phyloP scores from a whole-genome alignment of 2,329 filamentous ascomycete species.

The Xenosphaeropsis pyriputrescens region DNA sequence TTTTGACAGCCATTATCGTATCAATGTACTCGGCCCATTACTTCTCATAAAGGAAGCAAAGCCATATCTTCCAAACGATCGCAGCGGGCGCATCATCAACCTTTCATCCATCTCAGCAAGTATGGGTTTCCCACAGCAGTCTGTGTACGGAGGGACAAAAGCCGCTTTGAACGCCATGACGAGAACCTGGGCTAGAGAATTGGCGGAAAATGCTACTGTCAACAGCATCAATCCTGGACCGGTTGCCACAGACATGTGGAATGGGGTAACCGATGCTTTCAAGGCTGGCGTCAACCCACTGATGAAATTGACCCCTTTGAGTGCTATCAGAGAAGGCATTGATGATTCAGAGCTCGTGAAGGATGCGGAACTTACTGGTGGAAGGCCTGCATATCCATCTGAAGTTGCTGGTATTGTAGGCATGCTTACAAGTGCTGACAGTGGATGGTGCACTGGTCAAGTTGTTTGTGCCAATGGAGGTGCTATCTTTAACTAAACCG shows the following conservation, averaged over 20 bases:
- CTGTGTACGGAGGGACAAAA: constrained; percentile 51
- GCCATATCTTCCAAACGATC: constrained; percentile 55
- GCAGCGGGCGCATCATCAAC: constrained; percentile 49
- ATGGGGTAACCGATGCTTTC: constrained; percentile 37
- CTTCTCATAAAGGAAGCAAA: constrained; percentile 61
- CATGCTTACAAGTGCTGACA: constrained; percentile 59
- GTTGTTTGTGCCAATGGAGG: constrained; percentile 73
- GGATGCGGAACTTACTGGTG: constrained; percentile 36
- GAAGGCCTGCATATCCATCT: constrained; percentile 46
- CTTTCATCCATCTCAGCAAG: constrained; percentile 41
- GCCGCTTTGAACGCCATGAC: constrained; percentile 56
- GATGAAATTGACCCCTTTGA: constrained; percentile 49
- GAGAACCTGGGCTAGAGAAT: constrained; percentile 49
- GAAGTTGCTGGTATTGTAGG: constrained; percentile 66
- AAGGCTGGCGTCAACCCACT: constrained; percentile 42
- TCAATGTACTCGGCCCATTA: constrained; percentile 73
- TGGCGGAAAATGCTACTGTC: constrained; percentile 45
- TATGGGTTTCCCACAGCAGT: constrained; percentile 41
- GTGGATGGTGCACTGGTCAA: constrained; percentile 66
- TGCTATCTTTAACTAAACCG: constrained; percentile 27
- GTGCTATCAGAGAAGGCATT: constrained; percentile 40
- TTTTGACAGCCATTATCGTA: constrained; percentile 57
- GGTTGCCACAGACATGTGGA: constrained; percentile 53
- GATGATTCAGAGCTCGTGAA: constrained; percentile 48
- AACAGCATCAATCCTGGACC: constrained; percentile 54